Conservation (phyloP, 768 basidiomycete genomes). For the Tricholoma sp. region DNA sequence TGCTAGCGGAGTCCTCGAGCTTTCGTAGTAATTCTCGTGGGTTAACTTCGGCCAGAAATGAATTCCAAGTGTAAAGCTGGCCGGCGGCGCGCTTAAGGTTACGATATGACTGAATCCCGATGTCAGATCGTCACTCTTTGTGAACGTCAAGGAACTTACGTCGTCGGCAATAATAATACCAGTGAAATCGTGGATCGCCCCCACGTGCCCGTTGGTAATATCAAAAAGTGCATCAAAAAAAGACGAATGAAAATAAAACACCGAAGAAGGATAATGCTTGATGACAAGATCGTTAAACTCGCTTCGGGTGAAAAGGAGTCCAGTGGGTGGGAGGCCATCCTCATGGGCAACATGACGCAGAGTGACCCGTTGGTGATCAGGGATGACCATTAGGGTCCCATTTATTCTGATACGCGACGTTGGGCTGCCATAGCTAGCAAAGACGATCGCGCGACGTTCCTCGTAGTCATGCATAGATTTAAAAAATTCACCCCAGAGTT, state of each 20-base stretch:
- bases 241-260: conserved; percentile 1
- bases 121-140: not conserved
- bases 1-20: not conserved
- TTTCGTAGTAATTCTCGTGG: not conserved
- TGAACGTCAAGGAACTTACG: conserved; percentile 1
- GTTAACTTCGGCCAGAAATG: not conserved
- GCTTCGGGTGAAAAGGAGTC: conserved; percentile 6
- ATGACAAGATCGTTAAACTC: conserved; percentile 7
- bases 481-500: conserved; percentile 7
- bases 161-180: conserved; percentile 3
- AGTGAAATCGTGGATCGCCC: conserved; percentile 9
- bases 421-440: conserved; percentile 6
- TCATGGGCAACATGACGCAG: not conserved
- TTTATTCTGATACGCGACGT: not conserved
- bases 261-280: not conserved
- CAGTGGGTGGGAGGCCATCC: not conserved
- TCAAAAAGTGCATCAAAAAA: conserved; percentile 7
- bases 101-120: not conserved
- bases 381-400: not conserved
- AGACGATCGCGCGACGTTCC: conserved; percentile 2
- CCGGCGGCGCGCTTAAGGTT: not conserved
- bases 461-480: not conserved
- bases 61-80: not conserved
- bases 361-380: not conserved
- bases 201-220: conserved; percentile 10